Evolutionary conservation across 2,329 filamentous ascomycete genomes (phyloP).

Genomic region (Fusarium temperatum): DNA sequence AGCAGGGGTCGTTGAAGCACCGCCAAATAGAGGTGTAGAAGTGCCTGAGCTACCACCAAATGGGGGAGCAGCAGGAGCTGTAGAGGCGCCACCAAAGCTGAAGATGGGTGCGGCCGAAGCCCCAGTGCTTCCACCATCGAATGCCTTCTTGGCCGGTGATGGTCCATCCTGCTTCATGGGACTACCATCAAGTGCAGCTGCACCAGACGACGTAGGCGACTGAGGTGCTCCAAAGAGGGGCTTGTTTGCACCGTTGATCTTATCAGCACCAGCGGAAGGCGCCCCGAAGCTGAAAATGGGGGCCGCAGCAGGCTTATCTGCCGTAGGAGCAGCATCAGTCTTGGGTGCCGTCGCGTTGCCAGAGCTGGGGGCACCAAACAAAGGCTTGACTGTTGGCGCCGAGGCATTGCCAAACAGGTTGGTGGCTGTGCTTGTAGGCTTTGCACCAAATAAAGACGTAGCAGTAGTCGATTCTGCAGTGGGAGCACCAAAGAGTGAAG

Average conservation of each 20-base stretch:
- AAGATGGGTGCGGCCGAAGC: slow-evolving; percentile 46
- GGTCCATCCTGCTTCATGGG: slow-evolving; percentile 56
- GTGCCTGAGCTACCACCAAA: slow-evolving; percentile 46
- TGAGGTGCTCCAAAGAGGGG: slow-evolving; percentile 52
- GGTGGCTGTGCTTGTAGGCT: slow-evolving; percentile 36
- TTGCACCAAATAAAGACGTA: slow-evolving; percentile 39
- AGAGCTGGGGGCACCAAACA: slow-evolving; percentile 44
- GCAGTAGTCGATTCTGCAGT: slow-evolving; percentile 27
- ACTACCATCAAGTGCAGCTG: slow-evolving; percentile 52
- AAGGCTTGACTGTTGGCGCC: slow-evolving; percentile 33
- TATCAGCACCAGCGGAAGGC: slow-evolving; percentile 35
- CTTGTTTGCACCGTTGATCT: slow-evolving; percentile 46
- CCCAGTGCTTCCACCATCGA: slow-evolving; percentile 38
- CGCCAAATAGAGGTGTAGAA: slow-evolving; percentile 47
- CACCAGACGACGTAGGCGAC: slow-evolving; percentile 44
- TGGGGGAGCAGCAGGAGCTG: slow-evolving; percentile 39
- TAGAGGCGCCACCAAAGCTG: slow-evolving; percentile 44
- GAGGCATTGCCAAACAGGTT: slow-evolving; percentile 47
- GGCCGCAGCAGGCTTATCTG: slow-evolving; percentile 37
- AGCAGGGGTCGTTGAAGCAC: slow-evolving; percentile 36
- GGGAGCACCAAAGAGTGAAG: slow-evolving; percentile 46
- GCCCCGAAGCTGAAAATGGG: slow-evolving; percentile 49
- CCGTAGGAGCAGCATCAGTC: slow-evolving; percentile 32
- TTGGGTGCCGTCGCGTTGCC: slow-evolving; percentile 31
- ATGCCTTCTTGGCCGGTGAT: slow-evolving; percentile 50